Percentiles rank a stretch among this genome's conserved stretches.
Evolutionary conservation across 768 basidiomycete genomes (phyloP).

Genomic region (Boletus bicolor): DNA sequence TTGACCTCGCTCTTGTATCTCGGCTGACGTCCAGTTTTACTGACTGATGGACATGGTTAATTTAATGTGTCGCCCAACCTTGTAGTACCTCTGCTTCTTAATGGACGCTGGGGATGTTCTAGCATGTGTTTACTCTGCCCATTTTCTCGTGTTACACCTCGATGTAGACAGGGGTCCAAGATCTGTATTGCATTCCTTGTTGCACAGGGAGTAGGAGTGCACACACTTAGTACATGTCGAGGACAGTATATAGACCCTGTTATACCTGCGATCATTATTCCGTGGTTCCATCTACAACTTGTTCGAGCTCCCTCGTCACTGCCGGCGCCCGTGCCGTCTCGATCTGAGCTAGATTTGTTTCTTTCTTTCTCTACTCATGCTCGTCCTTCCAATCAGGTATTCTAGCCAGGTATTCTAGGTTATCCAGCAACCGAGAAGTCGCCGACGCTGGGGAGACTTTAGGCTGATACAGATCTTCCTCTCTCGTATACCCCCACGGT

Average conservation of each 20-base stretch:
- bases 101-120: neutral
- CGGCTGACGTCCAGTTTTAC: slow-evolving; percentile 19
- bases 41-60: slow-evolving; percentile 9
- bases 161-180: neutral
- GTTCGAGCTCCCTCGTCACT: neutral
- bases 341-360: neutral
- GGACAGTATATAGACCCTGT: too few species aligned
- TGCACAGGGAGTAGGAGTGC: neutral
- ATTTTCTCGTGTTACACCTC: neutral
- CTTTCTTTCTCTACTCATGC: neutral
- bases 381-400: neutral
- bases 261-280: neutral
- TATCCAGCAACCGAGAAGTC: neutral
- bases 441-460: too few species aligned
- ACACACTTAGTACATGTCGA: too few species aligned
- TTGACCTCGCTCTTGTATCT: neutral
- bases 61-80: neutral
- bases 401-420: neutral
- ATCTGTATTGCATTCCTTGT: neutral
- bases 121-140: neutral
- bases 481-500: slow-evolving; percentile 18
- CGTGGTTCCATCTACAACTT: neutral
- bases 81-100: slow-evolving; percentile 2
- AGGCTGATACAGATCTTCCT: neutral
- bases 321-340: neutral